Conservation (phyloP, 2,329 filamentous ascomycete species). For the Aspergillus sp. region DNA sequence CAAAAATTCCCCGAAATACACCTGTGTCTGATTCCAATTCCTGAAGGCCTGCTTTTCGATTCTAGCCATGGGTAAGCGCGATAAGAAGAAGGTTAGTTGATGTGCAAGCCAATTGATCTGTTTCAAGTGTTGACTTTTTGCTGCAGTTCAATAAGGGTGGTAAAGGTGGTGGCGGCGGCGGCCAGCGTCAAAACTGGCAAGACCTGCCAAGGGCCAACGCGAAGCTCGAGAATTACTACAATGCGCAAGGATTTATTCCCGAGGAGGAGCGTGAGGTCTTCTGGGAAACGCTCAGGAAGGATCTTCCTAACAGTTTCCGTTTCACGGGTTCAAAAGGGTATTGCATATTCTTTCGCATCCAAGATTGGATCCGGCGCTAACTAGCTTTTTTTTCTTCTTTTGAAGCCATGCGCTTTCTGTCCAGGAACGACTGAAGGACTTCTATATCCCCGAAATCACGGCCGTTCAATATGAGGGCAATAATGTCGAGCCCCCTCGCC, state of each 20-base stretch:
- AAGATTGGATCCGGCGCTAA: neutral
- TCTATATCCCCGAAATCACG: constrained; percentile 88
- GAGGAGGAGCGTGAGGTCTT: constrained; percentile 77
- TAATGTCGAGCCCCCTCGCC: constrained; percentile 75
- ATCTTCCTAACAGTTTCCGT: constrained; percentile 94
- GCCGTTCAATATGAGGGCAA: constrained; percentile 81
- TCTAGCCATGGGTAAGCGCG: constrained; percentile 31
- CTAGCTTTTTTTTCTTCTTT: neutral
- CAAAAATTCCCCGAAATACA: constrained; percentile 3
- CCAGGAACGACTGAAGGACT: constrained; percentile 79
- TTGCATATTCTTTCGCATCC: constrained; percentile 20
- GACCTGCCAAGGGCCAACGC: constrained; percentile 77
- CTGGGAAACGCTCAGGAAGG: constrained; percentile 78
- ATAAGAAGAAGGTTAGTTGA: constrained; percentile 30
- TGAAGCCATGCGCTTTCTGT: constrained; percentile 84
- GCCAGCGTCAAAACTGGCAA: constrained; percentile 50
- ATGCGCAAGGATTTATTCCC: constrained; percentile 70
- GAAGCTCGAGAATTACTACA: constrained; percentile 84
- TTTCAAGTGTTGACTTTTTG: neutral
- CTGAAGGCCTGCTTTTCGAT: neutral
- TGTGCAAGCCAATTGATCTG: neutral
- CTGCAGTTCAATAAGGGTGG: constrained; percentile 45
- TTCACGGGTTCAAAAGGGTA: constrained; percentile 95
- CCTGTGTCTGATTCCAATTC: neutral
- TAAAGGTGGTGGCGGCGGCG: constrained; percentile 47